phyloP scores from a whole-genome alignment of 352 stramenopile species.

The Hyaloperonospora brassicae region DNA sequence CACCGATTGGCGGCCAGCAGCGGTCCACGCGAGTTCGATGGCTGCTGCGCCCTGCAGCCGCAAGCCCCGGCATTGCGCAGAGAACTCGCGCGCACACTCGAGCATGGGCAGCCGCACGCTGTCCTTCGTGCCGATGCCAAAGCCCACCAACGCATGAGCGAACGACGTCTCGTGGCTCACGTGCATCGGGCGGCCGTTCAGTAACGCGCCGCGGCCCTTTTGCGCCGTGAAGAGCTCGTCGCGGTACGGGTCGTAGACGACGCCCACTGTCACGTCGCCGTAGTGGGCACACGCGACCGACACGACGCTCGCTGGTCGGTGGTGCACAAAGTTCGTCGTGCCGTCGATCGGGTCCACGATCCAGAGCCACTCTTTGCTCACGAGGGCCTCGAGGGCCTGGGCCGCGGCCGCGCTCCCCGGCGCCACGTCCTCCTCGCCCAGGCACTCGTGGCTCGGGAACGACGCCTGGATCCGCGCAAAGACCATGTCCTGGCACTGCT shows the following conservation, averaged over 20 bases:
- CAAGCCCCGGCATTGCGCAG: conserved; percentile 63
- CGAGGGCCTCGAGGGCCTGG: conserved; percentile 50
- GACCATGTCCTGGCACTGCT: conserved; percentile 86
- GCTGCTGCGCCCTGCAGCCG: conserved; percentile 88
- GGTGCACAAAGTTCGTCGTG: conserved; percentile 91
- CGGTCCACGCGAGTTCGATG: conserved; percentile 92
- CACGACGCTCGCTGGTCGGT: conserved; percentile 66
- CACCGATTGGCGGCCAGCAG: conserved; percentile 83
- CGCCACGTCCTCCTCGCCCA: conserved; percentile 90
- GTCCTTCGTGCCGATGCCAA: conserved; percentile 79
- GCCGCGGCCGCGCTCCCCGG: conserved; percentile 81
- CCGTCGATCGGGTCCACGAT: conserved; percentile 98
- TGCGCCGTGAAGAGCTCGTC: conserved; percentile 93
- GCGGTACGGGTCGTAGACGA: conserved; percentile 94
- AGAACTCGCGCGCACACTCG: conserved; percentile 62
- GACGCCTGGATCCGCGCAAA: conserved; percentile 54
- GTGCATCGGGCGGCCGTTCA: conserved; percentile 62
- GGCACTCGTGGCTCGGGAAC: conserved; percentile 88
- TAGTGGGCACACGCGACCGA: conserved; percentile 80
- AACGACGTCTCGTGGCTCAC: conserved; percentile 62
- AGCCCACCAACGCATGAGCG: conserved; percentile 58
- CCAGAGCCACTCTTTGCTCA: conserved; percentile 89
- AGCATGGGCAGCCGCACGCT: conserved; percentile 69
- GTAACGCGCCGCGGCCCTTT: conserved; percentile 81
- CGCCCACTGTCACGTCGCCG: conserved; percentile 87